Conservation (phyloP, 257 asterid species). For the Ballota nigra region DNA sequence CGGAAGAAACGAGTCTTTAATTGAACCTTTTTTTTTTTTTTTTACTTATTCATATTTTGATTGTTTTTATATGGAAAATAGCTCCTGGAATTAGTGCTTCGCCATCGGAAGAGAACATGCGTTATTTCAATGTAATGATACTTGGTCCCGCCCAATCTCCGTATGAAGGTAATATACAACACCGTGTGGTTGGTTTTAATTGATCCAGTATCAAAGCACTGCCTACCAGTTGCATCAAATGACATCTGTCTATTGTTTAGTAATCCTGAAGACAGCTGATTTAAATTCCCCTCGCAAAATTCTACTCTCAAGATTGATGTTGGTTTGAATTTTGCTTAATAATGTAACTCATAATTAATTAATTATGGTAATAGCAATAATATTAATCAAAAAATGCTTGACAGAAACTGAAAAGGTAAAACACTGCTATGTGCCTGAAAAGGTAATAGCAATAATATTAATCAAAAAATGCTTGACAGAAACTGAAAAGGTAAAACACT, state of each 20-base stretch:
- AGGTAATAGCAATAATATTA: neutral
- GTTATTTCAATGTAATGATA: slow-evolving; percentile 14
- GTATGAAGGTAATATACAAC: slow-evolving; percentile 18
- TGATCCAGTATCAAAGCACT: neutral
- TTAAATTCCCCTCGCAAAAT: neutral
- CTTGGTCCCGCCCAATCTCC: slow-evolving; percentile 23
- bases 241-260: neutral
- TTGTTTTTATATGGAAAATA: neutral
- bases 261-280: neutral
- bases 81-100: slow-evolving; percentile 24
- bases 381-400: neutral
- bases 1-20: neutral
- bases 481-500: neutral
- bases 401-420: neutral
- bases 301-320: neutral
- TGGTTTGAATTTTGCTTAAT: neutral
- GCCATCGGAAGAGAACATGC: slow-evolving; percentile 18
- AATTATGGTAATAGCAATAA: neutral
- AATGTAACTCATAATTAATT: neutral
- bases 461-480: neutral
- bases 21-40: neutral
- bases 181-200: neutral
- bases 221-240: neutral
- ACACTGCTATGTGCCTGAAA: neutral
- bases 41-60: neutral